Conservation (phyloP, 176 grass and related monocot genomes). For the Puya raimondii region DNA sequence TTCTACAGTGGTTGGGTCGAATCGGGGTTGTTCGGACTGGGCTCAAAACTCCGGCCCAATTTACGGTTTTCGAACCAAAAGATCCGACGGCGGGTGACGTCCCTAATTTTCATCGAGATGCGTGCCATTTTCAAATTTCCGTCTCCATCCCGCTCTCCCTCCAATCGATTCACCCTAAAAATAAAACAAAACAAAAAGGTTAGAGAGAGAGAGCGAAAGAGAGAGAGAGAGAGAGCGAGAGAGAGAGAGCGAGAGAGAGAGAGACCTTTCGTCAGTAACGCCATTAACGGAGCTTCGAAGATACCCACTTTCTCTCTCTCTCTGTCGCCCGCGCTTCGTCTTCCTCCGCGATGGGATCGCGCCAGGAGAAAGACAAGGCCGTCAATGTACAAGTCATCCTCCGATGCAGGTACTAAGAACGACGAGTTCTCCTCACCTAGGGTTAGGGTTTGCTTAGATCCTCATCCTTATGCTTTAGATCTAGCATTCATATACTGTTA, state of each 20-base stretch:
- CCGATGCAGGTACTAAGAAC: slow-evolving; percentile 60
- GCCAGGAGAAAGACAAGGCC: slow-evolving; percentile 91
- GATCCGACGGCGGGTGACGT: not conserved
- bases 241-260: not conserved
- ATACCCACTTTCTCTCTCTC: not conserved
- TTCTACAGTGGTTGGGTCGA: no score
- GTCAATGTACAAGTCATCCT: slow-evolving; percentile 98
- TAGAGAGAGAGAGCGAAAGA: not conserved
- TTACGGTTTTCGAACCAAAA: not conserved
- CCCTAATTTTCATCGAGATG: not conserved
- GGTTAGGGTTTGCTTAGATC: not conserved
- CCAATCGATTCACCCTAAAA: not conserved
- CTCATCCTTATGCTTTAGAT: not conserved
- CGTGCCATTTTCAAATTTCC: not conserved
- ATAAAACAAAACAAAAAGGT: not conserved
- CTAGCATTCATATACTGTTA: not conserved
- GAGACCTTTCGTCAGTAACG: not conserved
- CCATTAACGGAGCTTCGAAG: not conserved
- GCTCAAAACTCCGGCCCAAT: no score
- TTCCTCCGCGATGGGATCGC: slow-evolving; percentile 55
- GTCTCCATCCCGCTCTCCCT: not conserved
- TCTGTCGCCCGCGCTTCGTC: not conserved
- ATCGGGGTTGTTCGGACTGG: no score
- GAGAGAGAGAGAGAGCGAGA: not conserved
- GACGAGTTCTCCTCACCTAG: not conserved